Conservation (phyloP, 345 rosid genomes). For the Eucalyptus microcorys region DNA sequence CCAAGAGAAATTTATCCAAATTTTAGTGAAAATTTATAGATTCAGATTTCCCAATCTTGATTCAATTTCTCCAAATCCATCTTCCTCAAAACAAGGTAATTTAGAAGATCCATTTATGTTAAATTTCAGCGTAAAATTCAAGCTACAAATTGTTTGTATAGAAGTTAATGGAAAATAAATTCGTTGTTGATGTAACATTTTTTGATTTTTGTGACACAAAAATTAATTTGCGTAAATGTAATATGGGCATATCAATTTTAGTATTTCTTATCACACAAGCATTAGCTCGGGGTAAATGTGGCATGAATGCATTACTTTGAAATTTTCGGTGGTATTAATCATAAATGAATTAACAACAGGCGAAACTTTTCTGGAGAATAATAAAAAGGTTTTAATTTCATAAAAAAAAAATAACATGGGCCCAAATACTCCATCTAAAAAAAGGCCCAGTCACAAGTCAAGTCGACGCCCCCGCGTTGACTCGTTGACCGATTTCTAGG, state of each 20-base stretch:
- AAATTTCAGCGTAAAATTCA: neutral
- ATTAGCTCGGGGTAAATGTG: neutral
- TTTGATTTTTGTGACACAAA: neutral
- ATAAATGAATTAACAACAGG: neutral
- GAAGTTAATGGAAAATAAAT: neutral
- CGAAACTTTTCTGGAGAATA: neutral
- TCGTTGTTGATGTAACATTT: accelerated
- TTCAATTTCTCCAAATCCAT: neutral
- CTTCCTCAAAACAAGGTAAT: neutral
- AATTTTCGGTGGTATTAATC: neutral
- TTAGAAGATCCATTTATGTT: neutral
- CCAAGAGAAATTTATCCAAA: neutral
- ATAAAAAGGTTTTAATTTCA: neutral
- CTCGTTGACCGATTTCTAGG: neutral
- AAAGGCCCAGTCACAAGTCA: neutral
- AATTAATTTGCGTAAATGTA: neutral
- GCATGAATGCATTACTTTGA: neutral
- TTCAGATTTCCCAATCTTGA: neutral
- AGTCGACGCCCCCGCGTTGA: neutral
- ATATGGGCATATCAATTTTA: neutral
- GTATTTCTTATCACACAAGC: neutral
- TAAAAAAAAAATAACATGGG: neutral
- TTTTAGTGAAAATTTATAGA: neutral
- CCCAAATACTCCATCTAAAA: neutral
- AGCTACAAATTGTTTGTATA: neutral